Evolutionary conservation across 441 rosid species (phyloP).

Genomic region (Bruguiera hainesii): DNA sequence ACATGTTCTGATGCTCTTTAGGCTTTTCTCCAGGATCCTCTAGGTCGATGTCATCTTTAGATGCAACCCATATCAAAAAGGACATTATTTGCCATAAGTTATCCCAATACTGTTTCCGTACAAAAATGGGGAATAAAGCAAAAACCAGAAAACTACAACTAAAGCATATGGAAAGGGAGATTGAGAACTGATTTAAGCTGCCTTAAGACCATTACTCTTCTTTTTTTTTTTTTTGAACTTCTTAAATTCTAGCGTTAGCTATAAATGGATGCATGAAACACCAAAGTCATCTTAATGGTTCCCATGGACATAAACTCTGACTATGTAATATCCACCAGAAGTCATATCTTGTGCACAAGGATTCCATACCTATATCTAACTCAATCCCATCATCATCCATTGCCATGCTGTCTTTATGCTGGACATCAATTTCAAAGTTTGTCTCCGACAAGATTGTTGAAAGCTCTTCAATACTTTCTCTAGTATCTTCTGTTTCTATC

Average conservation of each 20-base stretch:
- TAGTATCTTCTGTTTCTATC: constrained; percentile 58
- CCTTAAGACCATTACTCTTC: background rate
- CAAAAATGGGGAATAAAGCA: background rate
- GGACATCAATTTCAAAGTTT: constrained; percentile 52
- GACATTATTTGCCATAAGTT: background rate
- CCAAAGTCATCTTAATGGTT: background rate
- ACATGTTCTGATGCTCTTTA: constrained; percentile 49
- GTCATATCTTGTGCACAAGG: background rate
- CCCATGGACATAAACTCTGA: background rate
- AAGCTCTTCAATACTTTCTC: constrained; percentile 63
- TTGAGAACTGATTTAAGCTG: constrained; percentile 1
- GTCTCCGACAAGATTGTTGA: constrained; percentile 47
- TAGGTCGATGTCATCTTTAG: constrained; percentile 78
- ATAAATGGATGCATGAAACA: background rate
- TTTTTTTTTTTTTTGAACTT: background rate
- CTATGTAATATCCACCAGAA: background rate
- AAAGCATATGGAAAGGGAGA: background rate
- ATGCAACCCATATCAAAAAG: constrained; percentile 5
- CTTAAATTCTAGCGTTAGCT: background rate
- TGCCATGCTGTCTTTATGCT: constrained; percentile 29
- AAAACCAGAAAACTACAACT: background rate
- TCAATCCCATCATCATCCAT: constrained; percentile 44
- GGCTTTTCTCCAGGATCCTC: constrained; percentile 63
- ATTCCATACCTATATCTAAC: constrained; percentile 58
- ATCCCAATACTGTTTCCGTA: background rate